A percentile compares a stretch with the other conserved stretches of the same genome.
Conservation (phyloP, 768 basidiomycete genomes). For the Neoboletus magnificus region DNA sequence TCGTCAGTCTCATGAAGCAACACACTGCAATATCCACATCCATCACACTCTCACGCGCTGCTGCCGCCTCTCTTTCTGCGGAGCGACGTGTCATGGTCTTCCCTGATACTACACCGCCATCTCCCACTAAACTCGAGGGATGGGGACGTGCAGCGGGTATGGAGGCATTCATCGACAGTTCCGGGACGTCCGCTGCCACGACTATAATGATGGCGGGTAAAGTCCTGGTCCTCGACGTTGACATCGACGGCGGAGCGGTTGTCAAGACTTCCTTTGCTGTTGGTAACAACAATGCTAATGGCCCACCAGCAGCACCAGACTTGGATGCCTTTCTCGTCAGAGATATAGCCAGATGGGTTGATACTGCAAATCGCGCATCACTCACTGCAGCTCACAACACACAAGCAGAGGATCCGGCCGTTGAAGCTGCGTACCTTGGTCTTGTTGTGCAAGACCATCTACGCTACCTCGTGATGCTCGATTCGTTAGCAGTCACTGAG, state of each 20-base stretch:
- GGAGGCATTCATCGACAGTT: slow-evolving; percentile 69
- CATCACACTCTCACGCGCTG: slow-evolving; percentile 24
- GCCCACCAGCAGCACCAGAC: slow-evolving; percentile 39
- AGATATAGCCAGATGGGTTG: slow-evolving; percentile 54
- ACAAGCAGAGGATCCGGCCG: slow-evolving; percentile 46
- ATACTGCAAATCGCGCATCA: slow-evolving; percentile 38
- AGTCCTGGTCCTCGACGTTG: slow-evolving; percentile 76
- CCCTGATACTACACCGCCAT: slow-evolving; percentile 28
- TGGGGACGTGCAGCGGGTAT: slow-evolving; percentile 68
- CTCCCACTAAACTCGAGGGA: slow-evolving; percentile 43
- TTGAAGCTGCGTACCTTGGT: slow-evolving; percentile 50
- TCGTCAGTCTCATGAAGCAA: slow-evolving; percentile 66
- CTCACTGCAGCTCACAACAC: slow-evolving; percentile 16
- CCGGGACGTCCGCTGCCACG: slow-evolving; percentile 37
- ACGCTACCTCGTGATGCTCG: slow-evolving; percentile 68
- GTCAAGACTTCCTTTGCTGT: slow-evolving; percentile 77
- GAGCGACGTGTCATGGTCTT: slow-evolving; percentile 21
- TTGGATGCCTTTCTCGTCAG: slow-evolving; percentile 62
- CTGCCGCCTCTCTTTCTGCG: slow-evolving; percentile 21
- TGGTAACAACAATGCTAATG: slow-evolving; percentile 42
- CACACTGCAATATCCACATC: slow-evolving; percentile 43
- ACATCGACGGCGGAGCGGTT: slow-evolving; percentile 47
- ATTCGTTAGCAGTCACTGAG: slow-evolving; percentile 54
- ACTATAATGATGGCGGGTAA: slow-evolving; percentile 72
- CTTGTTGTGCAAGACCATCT: slow-evolving; percentile 52